Conservation (phyloP, 78 protist species). For the Paulinella micropora region DNA sequence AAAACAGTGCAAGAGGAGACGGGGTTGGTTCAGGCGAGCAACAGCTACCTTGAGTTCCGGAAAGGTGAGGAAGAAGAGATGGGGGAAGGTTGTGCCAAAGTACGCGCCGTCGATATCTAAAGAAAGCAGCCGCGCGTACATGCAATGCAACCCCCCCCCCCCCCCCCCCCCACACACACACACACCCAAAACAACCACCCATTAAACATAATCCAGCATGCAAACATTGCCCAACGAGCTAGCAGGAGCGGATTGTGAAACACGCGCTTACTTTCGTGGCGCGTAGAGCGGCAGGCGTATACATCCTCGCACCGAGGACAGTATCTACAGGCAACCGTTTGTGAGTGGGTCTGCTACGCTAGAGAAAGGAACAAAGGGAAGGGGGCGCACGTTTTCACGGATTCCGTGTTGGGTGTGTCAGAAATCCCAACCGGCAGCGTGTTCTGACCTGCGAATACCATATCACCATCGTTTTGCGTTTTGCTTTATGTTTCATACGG, state of each 20-base stretch:
- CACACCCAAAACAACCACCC: background rate
- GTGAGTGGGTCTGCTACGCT: no score
- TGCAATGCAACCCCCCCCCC: background rate
- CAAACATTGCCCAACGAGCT: background rate
- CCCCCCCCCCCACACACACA: background rate
- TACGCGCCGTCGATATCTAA: conserved; percentile 83
- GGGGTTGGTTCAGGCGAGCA: no score
- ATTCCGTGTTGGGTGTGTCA: background rate
- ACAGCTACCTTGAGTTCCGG: conserved; percentile 59
- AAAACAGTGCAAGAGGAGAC: no score
- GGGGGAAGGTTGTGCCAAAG: conserved; percentile 89
- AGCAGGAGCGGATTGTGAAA: background rate
- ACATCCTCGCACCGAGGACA: conserved; percentile 17
- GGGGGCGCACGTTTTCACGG: background rate
- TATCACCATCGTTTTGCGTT: no score
- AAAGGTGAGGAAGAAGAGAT: conserved; percentile 52
- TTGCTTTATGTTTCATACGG: no score
- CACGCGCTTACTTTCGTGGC: background rate
- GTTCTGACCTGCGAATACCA: no score
- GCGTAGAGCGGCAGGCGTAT: background rate
- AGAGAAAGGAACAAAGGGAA: no score
- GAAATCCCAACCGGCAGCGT: conserved; percentile 11
- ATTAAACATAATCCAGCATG: background rate
- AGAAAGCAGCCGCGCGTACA: no score
- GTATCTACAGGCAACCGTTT: no score